A percentile compares a stretch with the other conserved stretches of the same genome.
Conservation (phyloP, 257 asterid genomes). For the Przewalskia tangutica region DNA sequence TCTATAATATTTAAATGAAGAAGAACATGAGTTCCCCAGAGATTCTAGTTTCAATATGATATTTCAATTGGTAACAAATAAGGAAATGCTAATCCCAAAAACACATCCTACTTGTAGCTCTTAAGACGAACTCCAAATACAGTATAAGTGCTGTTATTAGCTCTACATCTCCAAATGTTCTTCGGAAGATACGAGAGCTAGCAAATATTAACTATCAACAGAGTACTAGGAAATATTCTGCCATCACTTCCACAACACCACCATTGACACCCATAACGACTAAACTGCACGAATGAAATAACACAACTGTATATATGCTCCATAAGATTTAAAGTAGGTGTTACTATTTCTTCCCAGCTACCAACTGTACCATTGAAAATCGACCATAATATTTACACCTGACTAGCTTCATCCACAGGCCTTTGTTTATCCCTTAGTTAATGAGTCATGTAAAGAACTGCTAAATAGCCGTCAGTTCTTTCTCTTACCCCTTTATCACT, state of each 20-base stretch:
- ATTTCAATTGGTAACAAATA: neutral
- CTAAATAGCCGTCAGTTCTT: neutral
- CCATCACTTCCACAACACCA: neutral
- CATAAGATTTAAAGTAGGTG: neutral
- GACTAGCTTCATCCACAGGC: neutral
- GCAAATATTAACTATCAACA: neutral
- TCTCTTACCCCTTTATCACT: neutral
- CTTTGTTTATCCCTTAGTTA: neutral
- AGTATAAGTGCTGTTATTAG: neutral
- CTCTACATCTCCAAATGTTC: neutral
- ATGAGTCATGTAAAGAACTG: neutral
- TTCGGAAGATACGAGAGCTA: neutral
- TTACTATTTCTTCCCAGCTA: neutral
- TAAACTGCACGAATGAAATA: neutral
- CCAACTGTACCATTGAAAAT: neutral
- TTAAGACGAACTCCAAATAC: neutral
- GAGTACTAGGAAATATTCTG: neutral
- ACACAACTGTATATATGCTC: neutral
- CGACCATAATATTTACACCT: neutral
- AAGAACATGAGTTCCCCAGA: neutral
- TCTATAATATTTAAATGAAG: neutral
- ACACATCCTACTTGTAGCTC: neutral
- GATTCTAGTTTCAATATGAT: neutral
- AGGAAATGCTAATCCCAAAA: neutral
- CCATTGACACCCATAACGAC: neutral